Percentiles rank a stretch among this genome's conserved stretches.
phyloP scores from a whole-genome alignment of 306 rosid species.

The Benincasa hispida region DNA sequence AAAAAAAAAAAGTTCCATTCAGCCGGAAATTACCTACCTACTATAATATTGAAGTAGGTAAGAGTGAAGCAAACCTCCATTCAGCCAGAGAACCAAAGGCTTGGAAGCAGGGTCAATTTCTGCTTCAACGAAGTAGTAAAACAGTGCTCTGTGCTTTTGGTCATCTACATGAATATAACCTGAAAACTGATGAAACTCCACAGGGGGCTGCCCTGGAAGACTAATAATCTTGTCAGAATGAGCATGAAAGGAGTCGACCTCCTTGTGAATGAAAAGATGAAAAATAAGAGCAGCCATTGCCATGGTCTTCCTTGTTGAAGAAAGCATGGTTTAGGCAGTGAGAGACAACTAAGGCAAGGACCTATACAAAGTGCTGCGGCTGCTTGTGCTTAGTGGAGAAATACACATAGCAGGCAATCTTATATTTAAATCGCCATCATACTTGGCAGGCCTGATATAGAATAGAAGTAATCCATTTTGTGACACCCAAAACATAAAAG shows the following conservation, averaged over 20 bases:
- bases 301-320: conserved; percentile 14
- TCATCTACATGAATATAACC: conserved; percentile 69
- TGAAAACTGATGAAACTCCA: conserved; percentile 52
- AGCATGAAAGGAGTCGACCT: conserved; percentile 8
- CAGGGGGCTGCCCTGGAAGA: conserved; percentile 70
- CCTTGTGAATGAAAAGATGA: conserved; percentile 14
- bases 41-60: no score
- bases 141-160: conserved; percentile 45
- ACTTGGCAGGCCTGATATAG: conserved; percentile 2
- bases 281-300: conserved; percentile 17
- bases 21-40: no score
- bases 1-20: no score
- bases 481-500: neutral
- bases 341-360: neutral
- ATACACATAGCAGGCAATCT: neutral
- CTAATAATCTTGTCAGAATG: conserved; percentile 29
- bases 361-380: neutral
- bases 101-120: conserved; percentile 60
- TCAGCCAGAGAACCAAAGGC: conserved; percentile 79
- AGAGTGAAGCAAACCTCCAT: conserved; percentile 22
- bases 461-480: neutral
- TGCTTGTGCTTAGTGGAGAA: neutral
- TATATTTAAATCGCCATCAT: neutral
- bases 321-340: neutral
- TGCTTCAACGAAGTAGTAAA: conserved; percentile 74